These are phyloP conservation scores for Jatropha curcas DNA, from an alignment of 345 rosid genomes.

Conservation along the genomic window DNA sequence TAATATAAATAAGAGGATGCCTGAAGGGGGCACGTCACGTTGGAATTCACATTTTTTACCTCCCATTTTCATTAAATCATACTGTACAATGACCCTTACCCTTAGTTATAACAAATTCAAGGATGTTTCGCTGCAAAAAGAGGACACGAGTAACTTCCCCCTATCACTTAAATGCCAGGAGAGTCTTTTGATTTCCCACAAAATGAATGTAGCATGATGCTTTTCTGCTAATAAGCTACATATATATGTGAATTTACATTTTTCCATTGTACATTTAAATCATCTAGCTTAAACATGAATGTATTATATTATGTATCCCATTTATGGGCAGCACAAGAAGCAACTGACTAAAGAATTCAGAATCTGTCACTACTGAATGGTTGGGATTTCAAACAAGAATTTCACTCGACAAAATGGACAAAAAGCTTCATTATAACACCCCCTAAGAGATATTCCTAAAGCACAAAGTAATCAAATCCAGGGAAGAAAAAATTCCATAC, in stretches of 20 bases:
- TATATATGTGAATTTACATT: no score
- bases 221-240: not conserved
- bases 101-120: not conserved
- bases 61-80: not conserved
- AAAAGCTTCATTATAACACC: not conserved
- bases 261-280: not conserved
- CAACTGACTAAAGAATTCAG: not conserved
- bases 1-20: not conserved
- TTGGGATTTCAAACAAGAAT: not conserved
- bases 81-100: not conserved
- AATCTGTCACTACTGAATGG: not conserved
- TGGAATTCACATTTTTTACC: not conserved
- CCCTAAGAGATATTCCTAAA: not conserved
- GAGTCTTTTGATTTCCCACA: no score
- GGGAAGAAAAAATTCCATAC: not conserved
- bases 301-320: not conserved
- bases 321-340: not conserved
- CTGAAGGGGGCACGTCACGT: not conserved
- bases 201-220: no score
- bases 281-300: not conserved
- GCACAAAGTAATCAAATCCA: constrained; percentile 2
- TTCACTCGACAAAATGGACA: not conserved
- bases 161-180: no score
- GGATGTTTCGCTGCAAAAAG: not conserved
- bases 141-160: no score